phyloP scores from a whole-genome alignment of 2,329 filamentous ascomycete genomes.

The Cladophialophora bantiana region DNA sequence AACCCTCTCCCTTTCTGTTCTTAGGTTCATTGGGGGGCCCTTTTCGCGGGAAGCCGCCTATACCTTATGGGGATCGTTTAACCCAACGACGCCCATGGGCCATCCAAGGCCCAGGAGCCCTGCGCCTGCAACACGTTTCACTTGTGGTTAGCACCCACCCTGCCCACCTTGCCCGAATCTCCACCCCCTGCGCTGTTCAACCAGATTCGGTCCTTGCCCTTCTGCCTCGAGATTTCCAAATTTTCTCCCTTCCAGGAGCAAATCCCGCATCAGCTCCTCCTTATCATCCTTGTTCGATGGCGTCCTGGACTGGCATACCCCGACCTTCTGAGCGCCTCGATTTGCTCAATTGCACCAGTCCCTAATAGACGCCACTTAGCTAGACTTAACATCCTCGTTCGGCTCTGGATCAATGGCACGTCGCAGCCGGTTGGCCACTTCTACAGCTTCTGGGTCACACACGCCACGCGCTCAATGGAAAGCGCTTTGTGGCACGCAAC shows the following conservation, averaged over 20 bases:
- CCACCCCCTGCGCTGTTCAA: slow-evolving; percentile 16
- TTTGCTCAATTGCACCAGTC: slow-evolving; percentile 8
- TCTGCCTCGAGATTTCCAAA: slow-evolving; percentile 33
- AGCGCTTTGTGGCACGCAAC: slow-evolving; percentile 30
- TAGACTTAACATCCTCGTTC: slow-evolving; percentile 3
- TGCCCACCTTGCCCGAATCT: background rate
- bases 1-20: background rate
- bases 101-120: slow-evolving; percentile 10
- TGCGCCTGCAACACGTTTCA: slow-evolving; percentile 33
- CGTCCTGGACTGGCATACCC: background rate
- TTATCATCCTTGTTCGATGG: slow-evolving; percentile 10
- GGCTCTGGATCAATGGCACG: slow-evolving; percentile 9
- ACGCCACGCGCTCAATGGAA: slow-evolving; percentile 30
- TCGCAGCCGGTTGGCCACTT: slow-evolving; percentile 20
- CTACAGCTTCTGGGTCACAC: slow-evolving; percentile 13
- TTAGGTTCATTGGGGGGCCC: background rate
- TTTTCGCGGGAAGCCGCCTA: slow-evolving; percentile 17
- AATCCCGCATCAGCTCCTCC: slow-evolving; percentile 2
- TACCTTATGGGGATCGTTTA: slow-evolving; percentile 5
- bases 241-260: slow-evolving; percentile 6
- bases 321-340: slow-evolving; percentile 8
- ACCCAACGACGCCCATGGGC: background rate
- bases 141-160: slow-evolving; percentile 4
- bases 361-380: slow-evolving; percentile 15
- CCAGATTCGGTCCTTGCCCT: slow-evolving; percentile 18